Percentiles rank a stretch among this genome's conserved stretches.
Conservation (phyloP, 768 basidiomycete genomes). For the Leccinum imitatum region DNA sequence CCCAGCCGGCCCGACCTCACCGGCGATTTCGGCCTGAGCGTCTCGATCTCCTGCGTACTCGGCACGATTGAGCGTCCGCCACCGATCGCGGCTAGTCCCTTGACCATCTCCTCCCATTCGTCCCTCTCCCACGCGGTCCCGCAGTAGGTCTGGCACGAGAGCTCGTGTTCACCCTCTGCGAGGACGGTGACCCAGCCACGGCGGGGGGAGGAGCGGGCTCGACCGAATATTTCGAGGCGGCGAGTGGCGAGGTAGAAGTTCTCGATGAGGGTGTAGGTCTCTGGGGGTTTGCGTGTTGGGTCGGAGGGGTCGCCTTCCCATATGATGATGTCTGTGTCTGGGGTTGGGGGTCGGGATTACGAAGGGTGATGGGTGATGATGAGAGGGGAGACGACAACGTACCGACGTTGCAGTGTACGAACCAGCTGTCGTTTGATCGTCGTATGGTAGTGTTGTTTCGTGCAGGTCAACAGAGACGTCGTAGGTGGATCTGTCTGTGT, state of each 20-base stretch:
- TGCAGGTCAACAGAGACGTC: constrained; percentile 80
- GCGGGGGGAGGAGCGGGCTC: constrained; percentile 62
- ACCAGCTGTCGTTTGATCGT: constrained; percentile 93
- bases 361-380: not conserved
- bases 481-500: constrained; percentile 80
- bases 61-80: constrained; percentile 66
- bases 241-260: constrained; percentile 96
- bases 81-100: constrained; percentile 44
- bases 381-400: constrained; percentile 26
- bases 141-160: constrained; percentile 38
- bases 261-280: constrained; percentile 94
- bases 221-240: constrained; percentile 87
- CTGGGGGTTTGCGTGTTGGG: constrained; percentile 65
- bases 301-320: constrained; percentile 90
- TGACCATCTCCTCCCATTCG: constrained; percentile 63
- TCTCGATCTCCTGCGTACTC: constrained; percentile 77
- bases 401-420: constrained; percentile 99
- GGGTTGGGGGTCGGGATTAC: constrained; percentile 4
- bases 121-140: constrained; percentile 55
- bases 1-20: constrained; percentile 37
- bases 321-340: constrained; percentile 92
- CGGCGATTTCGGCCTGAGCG: constrained; percentile 84
- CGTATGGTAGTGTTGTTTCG: constrained; percentile 98
- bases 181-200: constrained; percentile 93
- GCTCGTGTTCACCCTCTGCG: constrained; percentile 59